phyloP scores from a whole-genome alignment of 1,139 yeast genomes.

The Saccharomyces hybrid region DNA sequence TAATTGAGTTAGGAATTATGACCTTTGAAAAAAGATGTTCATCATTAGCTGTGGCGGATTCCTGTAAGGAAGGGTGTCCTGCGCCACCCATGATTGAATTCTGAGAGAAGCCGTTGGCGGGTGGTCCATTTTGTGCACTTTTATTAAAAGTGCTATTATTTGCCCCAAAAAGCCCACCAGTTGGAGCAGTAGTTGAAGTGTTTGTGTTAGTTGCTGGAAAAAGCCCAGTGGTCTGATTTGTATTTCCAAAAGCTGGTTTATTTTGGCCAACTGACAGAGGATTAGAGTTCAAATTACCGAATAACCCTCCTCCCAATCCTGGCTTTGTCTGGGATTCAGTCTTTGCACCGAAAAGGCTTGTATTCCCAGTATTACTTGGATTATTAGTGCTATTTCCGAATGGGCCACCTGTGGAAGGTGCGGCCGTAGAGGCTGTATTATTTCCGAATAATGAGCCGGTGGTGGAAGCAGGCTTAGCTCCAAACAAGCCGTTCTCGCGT shows the following conservation, averaged over 20 bases:
- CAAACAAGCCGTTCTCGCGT: slow-evolving; percentile 34
- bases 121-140: slow-evolving; percentile 8
- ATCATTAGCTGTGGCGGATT: background rate
- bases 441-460: slow-evolving; percentile 15
- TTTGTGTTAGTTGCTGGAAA: background rate
- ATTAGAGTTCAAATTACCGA: background rate
- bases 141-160: slow-evolving; percentile 9
- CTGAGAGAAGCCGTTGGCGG: background rate
- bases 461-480: slow-evolving; percentile 26
- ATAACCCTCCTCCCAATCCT: background rate
- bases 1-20: slow-evolving; percentile 22
- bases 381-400: slow-evolving; percentile 24
- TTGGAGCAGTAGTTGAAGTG: slow-evolving; percentile 9
- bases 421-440: slow-evolving; percentile 14
- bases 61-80: background rate
- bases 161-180: slow-evolving; percentile 23
- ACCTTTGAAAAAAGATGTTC: slow-evolving; percentile 3
- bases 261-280: background rate
- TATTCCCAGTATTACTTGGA: slow-evolving; percentile 8
- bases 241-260: background rate
- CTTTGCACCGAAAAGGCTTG: slow-evolving; percentile 6
- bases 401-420: slow-evolving; percentile 20
- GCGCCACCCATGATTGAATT: background rate
- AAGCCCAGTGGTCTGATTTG: background rate
- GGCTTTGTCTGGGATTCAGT: background rate